These are phyloP conservation scores for Cicer pinnatifidum DNA, from an alignment of 306 rosid genomes.

Conservation along the genomic window DNA sequence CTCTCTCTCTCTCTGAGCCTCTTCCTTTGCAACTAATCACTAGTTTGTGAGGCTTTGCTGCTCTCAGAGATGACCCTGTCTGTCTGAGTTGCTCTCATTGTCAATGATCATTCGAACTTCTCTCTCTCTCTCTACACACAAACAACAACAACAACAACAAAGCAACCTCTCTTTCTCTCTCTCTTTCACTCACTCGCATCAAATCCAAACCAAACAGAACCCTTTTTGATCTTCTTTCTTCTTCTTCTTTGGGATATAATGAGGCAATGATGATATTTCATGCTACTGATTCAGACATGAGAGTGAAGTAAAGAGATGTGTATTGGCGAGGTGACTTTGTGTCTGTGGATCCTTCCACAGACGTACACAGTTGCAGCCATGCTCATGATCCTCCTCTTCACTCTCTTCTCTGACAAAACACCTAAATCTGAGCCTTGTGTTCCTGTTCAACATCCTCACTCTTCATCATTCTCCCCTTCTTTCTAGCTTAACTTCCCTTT, in stretches of 20 bases:
- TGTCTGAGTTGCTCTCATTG: conserved; percentile 19
- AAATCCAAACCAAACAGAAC: not conserved
- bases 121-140: not conserved
- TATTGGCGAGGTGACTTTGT: conserved; percentile 9
- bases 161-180: not conserved
- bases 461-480: not conserved
- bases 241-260: conserved; percentile 16
- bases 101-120: not conserved
- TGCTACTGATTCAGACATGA: not conserved
- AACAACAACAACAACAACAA: not conserved
- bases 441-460: not conserved
- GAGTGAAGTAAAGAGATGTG: not conserved
- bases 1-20: conserved; percentile 12
- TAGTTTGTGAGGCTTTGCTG: conserved; percentile 1
- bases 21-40: not conserved
- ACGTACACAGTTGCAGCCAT: not conserved
- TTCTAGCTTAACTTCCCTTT: not conserved
- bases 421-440: conserved; percentile 21
- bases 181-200: not conserved
- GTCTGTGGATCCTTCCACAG: not conserved
- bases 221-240: not conserved
- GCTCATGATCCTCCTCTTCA: not conserved
- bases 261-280: conserved; percentile 22
- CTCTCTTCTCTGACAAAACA: conserved; percentile 5
- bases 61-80: not conserved